Evolutionary conservation across 1,139 yeast genomes (phyloP), one percentile per base, ranked within the genome.

Genomic region (Pichia norvegensis): DNA sequence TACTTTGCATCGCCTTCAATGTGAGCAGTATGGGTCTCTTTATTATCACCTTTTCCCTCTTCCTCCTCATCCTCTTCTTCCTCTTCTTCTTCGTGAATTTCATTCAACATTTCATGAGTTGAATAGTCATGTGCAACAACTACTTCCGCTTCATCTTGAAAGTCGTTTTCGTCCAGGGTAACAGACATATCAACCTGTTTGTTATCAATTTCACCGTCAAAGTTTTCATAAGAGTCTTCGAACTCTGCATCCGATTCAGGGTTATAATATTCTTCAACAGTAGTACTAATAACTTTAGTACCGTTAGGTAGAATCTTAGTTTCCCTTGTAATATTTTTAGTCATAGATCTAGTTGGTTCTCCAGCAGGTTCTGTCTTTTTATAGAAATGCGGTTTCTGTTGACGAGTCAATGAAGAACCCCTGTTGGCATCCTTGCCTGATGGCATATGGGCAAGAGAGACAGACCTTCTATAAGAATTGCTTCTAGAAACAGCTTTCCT

Each of bases 1-100:
- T 60, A 56, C 21, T 58, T 46, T 35, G 56, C 58, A 41, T 60
- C 63, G 35, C 55, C 49, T 40, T 53, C 66, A 41, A 63, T 44
- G 38, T 57, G 56, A 19, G 44, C 51, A 23, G 52, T 38, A 23
- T 55, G 52, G 19, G 17, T 14, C 8, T 11, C 42, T 38, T 55
- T 56, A 10, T 19, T 36, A 4, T 19, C 29, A 20, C 20, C 27
- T 4, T 5, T 31, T 37, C n/a, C 25, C 7, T 20, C 38, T 8
- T 14, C 29, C 29, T 25, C 35, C 7, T 43, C 42, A 9, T 21
- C 38, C 13, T 17, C 23, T 10, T 36, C 38, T 11, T 27, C 42
- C 10, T 11, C 36, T 19, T 41, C 51, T n/a, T 11, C 36, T 23
- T 42, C 52, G n/a, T 48, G 45, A 21, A 47, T 47, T 16, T 45